Evolutionary conservation across 23 red algal genomes (phyloP), one percentile per base, ranked within the genome.

Genomic region (Gracilaria caudata): DNA sequence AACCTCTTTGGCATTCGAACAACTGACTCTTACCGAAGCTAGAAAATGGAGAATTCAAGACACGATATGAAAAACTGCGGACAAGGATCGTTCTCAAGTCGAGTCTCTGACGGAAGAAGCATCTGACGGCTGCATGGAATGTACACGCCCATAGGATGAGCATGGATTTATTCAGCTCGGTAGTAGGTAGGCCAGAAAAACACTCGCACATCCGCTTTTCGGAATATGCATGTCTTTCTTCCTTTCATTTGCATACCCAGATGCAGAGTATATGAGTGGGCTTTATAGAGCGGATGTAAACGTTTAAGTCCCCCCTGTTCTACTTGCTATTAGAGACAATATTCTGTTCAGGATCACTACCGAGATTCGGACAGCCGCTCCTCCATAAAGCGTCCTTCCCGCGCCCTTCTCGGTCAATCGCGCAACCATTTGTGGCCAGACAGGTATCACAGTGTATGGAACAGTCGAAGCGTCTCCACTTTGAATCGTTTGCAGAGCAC

Each of bases 291-390:
- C 57, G 4, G 57, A 30, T 61, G 57, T 23, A 23, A 16, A 75
- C 29, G 28, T 75, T 29, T 38, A 75, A 4, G 39, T 19, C 12
- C 70, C 25, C 40, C 70, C 70, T 30, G 70, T 34, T 29, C 47
- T 75, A n/a, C 43, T 75, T 17, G 70, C 70, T 75, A 75, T 75
- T 46, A 75, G 20, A 75, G 21, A 3, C 70, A 75, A 75, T 75
- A 75, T 75, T 49, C 25, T 43, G n/a, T 30, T 5, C 12, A 75
- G 33, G 13, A 75, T 49, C 47, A 33, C 43, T 17, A 75, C 70
- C 14, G 70, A 49, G 43, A 47, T 75, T 6, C 70, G 70, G 24
- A 75, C 33, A 47, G 70, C 70, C 43, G 40, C 70, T 3, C 70
- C 70, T 34, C 40, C 70, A 29, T 46, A 75, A 9, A 16, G 29